Evolutionary conservation across 2,329 filamentous ascomycete species (phyloP), one percentile per base, ranked within the genome.

Genomic region (Fusarium protoensiforme): DNA sequence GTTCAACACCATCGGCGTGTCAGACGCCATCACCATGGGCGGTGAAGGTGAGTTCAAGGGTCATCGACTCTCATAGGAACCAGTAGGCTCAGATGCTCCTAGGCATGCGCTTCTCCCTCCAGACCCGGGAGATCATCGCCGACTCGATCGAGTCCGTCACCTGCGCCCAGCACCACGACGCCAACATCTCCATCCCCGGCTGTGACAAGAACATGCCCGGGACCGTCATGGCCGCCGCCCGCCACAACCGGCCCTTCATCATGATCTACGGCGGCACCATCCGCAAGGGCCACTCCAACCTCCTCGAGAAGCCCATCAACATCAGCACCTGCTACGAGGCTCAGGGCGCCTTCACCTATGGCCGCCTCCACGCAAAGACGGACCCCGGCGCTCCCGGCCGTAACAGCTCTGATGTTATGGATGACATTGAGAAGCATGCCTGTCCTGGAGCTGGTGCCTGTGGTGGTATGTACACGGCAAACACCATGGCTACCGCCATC

Each of bases 181-280:
- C 95, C 67, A 97, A 95, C 82, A 95, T 98, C 81, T 92, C 94
- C 33, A 96, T 98, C 76, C 95, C 96, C 0, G 95, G 95, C 13
- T 98, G 95, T 81, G 95, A 98, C 85, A 98, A 98, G 89, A 98
- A 98, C 82, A 98, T 98, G 96, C 95, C 95, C 0, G 95, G 95
- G 72, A 92, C 94, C 18, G 87, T 96, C 72, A 98, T 98, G 92
- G 95, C 93, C 0, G 95, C 96, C 79, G 94, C 94, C 16, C 90
- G 96, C 65, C 94, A 97, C 84, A 98, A 98, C 83, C 90, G 96
- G 11, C 96, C 96, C 5, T 96, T 94, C 56, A 86, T 98, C 80
- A 98, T 98, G 95, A 92, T 98, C 68, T 98, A 98, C 81, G 96
- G 96, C 59, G 96, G 96, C 41, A 94, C 94, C 18, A 98, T 98